These are phyloP conservation scores for Epichloe sylvatica DNA, from an alignment of 2,329 filamentous ascomycete species.

Conservation along the genomic window DNA sequence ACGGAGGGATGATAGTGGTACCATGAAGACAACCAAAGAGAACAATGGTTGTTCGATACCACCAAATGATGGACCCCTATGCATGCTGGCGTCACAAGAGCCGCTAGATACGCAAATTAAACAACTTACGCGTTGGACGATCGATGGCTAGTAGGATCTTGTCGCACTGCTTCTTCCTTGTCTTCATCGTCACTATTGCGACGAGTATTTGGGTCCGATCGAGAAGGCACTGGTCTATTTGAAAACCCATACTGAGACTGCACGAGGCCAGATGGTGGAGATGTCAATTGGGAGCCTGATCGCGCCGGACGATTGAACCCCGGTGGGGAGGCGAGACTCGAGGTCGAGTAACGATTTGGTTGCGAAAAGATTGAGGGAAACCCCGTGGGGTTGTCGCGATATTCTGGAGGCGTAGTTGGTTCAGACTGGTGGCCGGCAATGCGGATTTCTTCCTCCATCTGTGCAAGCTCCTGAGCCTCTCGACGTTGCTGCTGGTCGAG, in stretches of 20 bases:
- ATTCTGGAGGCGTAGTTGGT: constrained; percentile 91
- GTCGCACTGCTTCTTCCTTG: constrained; percentile 59
- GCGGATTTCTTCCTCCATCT: constrained; percentile 61
- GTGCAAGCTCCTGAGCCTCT: constrained; percentile 70
- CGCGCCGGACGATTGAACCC: constrained; percentile 61
- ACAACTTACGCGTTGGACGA: constrained; percentile 64
- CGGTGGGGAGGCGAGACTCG: constrained; percentile 71
- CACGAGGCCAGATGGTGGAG: constrained; percentile 53
- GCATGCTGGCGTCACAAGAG: background rate
- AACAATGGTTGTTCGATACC: background rate
- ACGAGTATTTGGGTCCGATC: constrained; percentile 73
- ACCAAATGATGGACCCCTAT: background rate
- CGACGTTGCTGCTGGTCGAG: constrained; percentile 73
- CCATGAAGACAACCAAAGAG: background rate
- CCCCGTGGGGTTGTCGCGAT: constrained; percentile 54
- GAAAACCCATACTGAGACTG: constrained; percentile 43
- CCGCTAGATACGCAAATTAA: background rate
- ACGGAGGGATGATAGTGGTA: background rate
- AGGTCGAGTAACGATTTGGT: constrained; percentile 78
- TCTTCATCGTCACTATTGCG: constrained; percentile 88
- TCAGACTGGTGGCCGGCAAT: constrained; percentile 71
- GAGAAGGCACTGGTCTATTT: constrained; percentile 47
- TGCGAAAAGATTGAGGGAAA: constrained; percentile 72
- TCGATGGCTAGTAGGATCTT: constrained; percentile 57
- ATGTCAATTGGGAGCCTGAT: constrained; percentile 67